A percentile compares a stretch with the other conserved stretches of the same genome.
Conservation (phyloP, 768 basidiomycete species). For the Boletus tylopilopsis region DNA sequence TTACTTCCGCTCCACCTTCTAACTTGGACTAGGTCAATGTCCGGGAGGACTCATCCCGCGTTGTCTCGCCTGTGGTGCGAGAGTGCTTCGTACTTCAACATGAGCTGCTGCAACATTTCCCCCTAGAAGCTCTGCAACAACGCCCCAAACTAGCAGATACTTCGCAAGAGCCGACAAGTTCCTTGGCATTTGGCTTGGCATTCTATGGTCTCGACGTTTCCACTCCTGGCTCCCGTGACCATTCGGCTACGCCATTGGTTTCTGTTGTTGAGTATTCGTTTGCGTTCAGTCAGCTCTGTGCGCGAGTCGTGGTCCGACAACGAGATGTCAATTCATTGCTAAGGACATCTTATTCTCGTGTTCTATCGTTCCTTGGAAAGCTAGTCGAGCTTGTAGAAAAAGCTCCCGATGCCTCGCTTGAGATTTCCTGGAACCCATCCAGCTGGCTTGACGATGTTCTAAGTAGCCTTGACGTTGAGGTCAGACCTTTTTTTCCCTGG, state of each 20-base stretch:
- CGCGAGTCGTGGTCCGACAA: constrained; percentile 33
- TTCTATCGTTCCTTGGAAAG: constrained; percentile 48
- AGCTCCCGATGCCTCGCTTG: constrained; percentile 19
- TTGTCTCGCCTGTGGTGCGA: constrained; percentile 34
- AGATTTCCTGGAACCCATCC: constrained; percentile 56
- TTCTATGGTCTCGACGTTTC: constrained; percentile 53
- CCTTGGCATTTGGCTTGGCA: constrained; percentile 54
- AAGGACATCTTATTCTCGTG: constrained; percentile 51
- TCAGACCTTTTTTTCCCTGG: constrained; percentile 25
- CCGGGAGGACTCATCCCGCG: constrained; percentile 32
- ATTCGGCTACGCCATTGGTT: constrained; percentile 45
- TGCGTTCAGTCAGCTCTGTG: constrained; percentile 44
- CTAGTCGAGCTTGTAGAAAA: constrained; percentile 44
- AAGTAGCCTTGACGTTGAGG: constrained; percentile 51
- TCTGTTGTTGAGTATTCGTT: constrained; percentile 55
- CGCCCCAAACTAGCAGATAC: constrained; percentile 45
- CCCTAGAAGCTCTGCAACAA: constrained; percentile 46
- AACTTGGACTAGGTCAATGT: constrained; percentile 33
- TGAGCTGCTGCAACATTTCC: constrained; percentile 49
- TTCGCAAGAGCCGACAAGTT: constrained; percentile 32
- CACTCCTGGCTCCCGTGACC: constrained; percentile 24
- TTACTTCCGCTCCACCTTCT: background rate
- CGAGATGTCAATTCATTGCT: constrained; percentile 30
- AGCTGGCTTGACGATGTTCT: constrained; percentile 62
- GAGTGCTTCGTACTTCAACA: constrained; percentile 49